Conservation (phyloP, 208 protist genomes). For the Leishmania lainsoni region DNA sequence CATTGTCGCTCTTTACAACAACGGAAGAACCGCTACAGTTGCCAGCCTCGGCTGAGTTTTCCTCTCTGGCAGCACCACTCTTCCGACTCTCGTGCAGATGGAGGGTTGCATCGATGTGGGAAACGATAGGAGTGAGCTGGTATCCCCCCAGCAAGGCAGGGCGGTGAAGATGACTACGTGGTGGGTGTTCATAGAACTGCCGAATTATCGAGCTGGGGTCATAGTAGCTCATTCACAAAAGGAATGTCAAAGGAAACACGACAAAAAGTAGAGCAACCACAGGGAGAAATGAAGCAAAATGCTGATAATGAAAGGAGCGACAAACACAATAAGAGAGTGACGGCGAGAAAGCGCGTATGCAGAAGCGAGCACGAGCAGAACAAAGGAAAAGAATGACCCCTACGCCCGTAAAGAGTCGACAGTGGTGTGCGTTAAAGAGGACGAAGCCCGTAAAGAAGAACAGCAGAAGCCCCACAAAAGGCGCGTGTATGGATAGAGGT, state of each 20-base stretch:
- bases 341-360: too few relatives aligned
- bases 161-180: conserved; percentile 47
- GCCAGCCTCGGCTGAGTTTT: not conserved
- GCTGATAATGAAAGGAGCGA: not conserved
- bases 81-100: not conserved
- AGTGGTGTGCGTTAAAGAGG: not conserved
- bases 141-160: not conserved
- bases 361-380: not conserved
- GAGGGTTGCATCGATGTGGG: not conserved
- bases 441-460: conserved; percentile 9
- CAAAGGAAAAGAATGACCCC: not conserved
- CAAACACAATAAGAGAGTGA: not conserved
- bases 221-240: conserved; percentile 10
- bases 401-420: conserved; percentile 5
- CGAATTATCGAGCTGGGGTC: not conserved
- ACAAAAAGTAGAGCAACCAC: not conserved
- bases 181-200: conserved; percentile 78
- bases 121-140: not conserved
- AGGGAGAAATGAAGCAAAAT: not conserved
- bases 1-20: not conserved
- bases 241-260: not conserved
- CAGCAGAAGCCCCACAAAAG: conserved; percentile 1
- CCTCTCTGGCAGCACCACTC: not conserved
- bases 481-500: not conserved
- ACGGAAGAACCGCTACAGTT: not conserved